Base-by-base conservation (phyloP, 1,284 basidiomycete genomes). In the Peniophora sp. region DNA sequence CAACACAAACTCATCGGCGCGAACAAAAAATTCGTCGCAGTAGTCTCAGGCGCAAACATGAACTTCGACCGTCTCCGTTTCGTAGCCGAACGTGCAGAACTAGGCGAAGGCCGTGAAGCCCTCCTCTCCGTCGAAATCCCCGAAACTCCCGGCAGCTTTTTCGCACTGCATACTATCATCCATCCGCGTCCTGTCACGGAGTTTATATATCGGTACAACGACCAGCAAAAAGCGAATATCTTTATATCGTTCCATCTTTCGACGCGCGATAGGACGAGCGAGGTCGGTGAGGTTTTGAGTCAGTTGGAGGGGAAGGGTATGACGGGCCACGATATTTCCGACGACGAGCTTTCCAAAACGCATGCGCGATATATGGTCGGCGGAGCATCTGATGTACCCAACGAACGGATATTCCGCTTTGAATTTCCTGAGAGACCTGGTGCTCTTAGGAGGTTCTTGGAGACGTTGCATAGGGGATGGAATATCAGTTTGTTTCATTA, bases 401-500 rank as follows among this genome's bases (percentile, higher is more conserved):
- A 97, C 61, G 97, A 99, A 69, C 79, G 97, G 44, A 64, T 99
- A 22, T 95, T 98, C 68, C 75, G 94, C 62, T 99, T 99, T 65
- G 95, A 96, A 64, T 99, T 99, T 66, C 97, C 97, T 2, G 97
- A 99, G 67, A 75, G 96, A 51, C 96, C 94, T 3, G 89, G 87
- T 2, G 96, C 96, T 1, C 71, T 99, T 52, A 81, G 89, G 45
- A 91, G 89, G 59, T 99, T 99, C 73, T 73, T 97, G 56, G 71
- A 83, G 19, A 88, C 87, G 2, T 67, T 99, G 49, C 86, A 88
- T 48, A 75, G 80, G 25, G 86, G 84, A 14, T 98, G 95, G 93
- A 98, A 97, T 68, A 92, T 99, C 50, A 89, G 92, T 1, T 68
- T 99, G 55, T 99, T 98, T 74, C 97, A 99, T 67, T 99, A 99